Base-by-base conservation (phyloP, 2,329 filamentous ascomycete genomes). In the Monilinia aucupariae region DNA sequence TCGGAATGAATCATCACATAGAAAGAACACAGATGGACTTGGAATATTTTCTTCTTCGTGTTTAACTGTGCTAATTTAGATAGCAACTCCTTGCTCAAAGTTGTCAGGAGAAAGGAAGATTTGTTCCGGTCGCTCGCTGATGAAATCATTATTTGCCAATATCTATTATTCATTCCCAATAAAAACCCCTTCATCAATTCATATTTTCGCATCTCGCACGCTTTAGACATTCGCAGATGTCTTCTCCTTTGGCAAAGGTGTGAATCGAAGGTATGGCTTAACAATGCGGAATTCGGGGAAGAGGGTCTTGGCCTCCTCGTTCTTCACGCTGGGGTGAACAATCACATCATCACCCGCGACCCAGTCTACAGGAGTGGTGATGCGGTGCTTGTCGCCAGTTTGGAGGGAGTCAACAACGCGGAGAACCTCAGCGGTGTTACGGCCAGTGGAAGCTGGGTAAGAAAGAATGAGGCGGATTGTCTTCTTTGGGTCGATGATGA, bases 331-430 rank as follows among this genome's bases (percentile, higher is more conserved):
- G 53, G 92, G 91, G 74, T 92, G 91, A 67, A 97, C 90, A 74
- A 97, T 96, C 70, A 96, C 92, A 75, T 97, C 92, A 73, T 96
- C 89, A 61, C 92, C 92, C 51, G 86, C 86, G 47, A 87, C 81
- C 92, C 92, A 96, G 82, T 96, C 89, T 78, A 96, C 92, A 56
- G 92, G 92, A 63, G 90, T 94, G 68, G 89, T 92, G 74, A 96
- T 80, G 72, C 88, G 89, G 83, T 93, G 86, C 84, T 91, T 92
- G 80, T 96, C 92, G 64, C 88, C 91, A 32, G 86, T 86, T 82
- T 91, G 88, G 68, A 92, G 84, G 63, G 88, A 89, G 80, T 92
- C 88, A 75, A 92, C 78, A 69, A 91, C 86, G 73, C 89, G 86
- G 71, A 92, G 85, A 59, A 92, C 86, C 82, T 92, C 89, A 70